Percentiles rank a stretch among this genome's conserved stretches.
Evolutionary conservation across 139 green algal genomes (phyloP).

Genomic region (Chlorella ohadii): DNA sequence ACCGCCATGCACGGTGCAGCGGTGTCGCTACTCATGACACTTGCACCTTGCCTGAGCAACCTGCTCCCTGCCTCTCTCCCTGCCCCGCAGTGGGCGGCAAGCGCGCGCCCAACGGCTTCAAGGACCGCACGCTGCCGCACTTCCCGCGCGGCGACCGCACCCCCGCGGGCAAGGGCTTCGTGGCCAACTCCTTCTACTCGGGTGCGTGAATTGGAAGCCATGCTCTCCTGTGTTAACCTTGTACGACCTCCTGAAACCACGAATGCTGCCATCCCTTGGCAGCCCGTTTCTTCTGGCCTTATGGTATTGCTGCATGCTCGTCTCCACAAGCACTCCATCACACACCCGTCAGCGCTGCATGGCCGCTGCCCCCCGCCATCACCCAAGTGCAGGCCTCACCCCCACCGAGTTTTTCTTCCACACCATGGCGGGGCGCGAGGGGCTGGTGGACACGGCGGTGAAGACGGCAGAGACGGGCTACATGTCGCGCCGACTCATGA

Average conservation of each 20-base stretch:
- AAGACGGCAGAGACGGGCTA: conserved; percentile 99
- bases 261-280: too few species aligned
- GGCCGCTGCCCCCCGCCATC: too few species aligned
- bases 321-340: too few species aligned
- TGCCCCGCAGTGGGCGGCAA: conserved; percentile 81
- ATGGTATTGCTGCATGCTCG: too few species aligned
- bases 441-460: conserved; percentile 98
- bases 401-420: conserved; percentile 99
- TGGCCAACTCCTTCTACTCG: conserved; percentile 96
- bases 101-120: conserved; percentile 93
- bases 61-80: background rate
- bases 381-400: conserved; percentile 84
- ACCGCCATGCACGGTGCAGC: too few species aligned
- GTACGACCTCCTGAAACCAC: too few species aligned
- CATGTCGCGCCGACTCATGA: conserved; percentile 98
- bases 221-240: too few species aligned
- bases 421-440: conserved; percentile 96
- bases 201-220: too few species aligned
- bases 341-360: too few species aligned
- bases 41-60: too few species aligned
- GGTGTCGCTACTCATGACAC: too few species aligned
- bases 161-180: conserved; percentile 92
- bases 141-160: conserved; percentile 78
- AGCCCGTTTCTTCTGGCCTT: too few species aligned
- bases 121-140: conserved; percentile 90